These are phyloP conservation scores for Acacia confusa DNA, from an alignment of 306 rosid genomes.

Conservation along the genomic window DNA sequence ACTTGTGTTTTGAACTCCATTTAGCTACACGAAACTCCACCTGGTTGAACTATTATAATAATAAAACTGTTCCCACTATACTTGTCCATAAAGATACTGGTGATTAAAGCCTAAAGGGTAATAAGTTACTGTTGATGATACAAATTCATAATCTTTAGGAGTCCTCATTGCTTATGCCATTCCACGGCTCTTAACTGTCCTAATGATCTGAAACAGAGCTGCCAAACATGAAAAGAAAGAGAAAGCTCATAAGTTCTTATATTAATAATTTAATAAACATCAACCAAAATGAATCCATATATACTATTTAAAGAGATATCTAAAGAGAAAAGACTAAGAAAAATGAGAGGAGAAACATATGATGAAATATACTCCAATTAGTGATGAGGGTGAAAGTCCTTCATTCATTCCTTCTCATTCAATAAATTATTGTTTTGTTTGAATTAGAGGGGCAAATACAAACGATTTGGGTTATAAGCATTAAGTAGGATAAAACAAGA, in stretches of 20 bases:
- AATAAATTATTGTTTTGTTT: too few relatives aligned
- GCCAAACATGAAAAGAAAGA: slow-evolving; percentile 22
- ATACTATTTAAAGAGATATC: not conserved
- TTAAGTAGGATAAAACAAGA: too few relatives aligned
- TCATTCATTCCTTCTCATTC: too few relatives aligned
- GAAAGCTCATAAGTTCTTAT: not conserved
- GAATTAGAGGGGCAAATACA: too few relatives aligned
- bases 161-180: slow-evolving; percentile 35
- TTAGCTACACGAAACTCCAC: not conserved
- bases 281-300: not conserved
- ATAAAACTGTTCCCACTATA: slow-evolving; percentile 20
- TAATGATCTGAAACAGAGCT: slow-evolving; percentile 70
- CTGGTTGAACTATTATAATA: slow-evolving; percentile 26
- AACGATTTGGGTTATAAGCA: too few relatives aligned
- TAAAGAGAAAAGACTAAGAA: not conserved
- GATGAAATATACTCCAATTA: too few relatives aligned
- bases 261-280: not conserved
- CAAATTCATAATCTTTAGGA: slow-evolving; percentile 2
- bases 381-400: too few relatives aligned
- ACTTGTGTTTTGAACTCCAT: not conserved
- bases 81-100: slow-evolving; percentile 14
- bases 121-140: not conserved
- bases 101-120: not conserved
- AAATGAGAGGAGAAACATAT: not conserved
- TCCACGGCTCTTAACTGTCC: slow-evolving; percentile 56